Base-by-base conservation (phyloP, 305 asterid species). In the Fraxinus sp. region DNA sequence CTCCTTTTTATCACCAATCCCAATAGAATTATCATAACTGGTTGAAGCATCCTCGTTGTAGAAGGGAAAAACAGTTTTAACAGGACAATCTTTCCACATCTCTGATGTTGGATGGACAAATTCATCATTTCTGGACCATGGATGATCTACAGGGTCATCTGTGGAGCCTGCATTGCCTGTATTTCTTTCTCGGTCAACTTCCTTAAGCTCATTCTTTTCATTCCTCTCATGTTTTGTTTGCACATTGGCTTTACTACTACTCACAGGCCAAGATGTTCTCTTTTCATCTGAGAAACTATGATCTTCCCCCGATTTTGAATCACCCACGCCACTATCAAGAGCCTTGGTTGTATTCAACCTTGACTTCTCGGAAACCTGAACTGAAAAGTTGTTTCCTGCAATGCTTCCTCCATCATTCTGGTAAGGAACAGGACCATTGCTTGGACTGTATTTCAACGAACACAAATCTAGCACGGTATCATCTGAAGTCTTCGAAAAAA, bases 41-140 rank as follows among this genome's bases (percentile, higher is more conserved):
- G 97, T 92, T 5, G 95, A 96, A 62, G 91, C 82, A 71, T 92
- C 97, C 55, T 85, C 92, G 77, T 77, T 85, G 62, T 94, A 80
- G 77, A 91, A 88, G 7, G 96, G 97, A 49, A 92, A 87, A 85
- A 90, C 88, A 73, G 97, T 92, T 87, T 94, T 93, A 49, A 91
- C 90, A 0, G 94, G 82, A 89, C 95, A 92, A 79, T 94, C 96
- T 86, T 91, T 95, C 94, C 88, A 88, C 77, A 80, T 83, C 79
- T 87, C 92, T 49, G 91, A 85, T 35, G 93, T 82, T 70, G 90
- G 88, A 66, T 81, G 82, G 24, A 85, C 79, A 72, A 88, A 79
- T 73, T 85, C 90, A 81, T 90, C 91, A 86, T 79, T 84, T 86
- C 84, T 90, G 74, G 93, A 86, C 93, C 91, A 88, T 64, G 87